A percentile compares a stretch with the other conserved stretches of the same genome.
These are phyloP conservation scores for Ogataea ramenticola DNA, from an alignment of 805 yeast species.

Conservation along the genomic window DNA sequence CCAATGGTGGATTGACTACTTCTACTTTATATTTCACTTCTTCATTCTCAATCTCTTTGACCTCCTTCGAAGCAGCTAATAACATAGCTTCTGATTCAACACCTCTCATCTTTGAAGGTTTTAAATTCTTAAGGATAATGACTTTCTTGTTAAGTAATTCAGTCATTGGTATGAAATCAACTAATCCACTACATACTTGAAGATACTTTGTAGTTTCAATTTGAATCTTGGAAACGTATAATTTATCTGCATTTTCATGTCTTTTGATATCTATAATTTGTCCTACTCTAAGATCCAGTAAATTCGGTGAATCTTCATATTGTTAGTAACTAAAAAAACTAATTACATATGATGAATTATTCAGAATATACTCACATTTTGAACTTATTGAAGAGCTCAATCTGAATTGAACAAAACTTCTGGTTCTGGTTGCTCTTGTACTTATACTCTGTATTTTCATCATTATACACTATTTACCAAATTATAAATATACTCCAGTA, in stretches of 20 bases:
- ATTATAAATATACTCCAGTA: too few relatives aligned
- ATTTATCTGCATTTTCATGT: conserved; percentile 53
- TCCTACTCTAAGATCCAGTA: conserved; percentile 36
- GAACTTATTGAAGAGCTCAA: background rate
- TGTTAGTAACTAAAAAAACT: background rate
- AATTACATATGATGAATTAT: background rate
- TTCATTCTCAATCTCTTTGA: background rate
- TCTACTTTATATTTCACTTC: conserved; percentile 28
- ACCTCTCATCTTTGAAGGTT: conserved; percentile 59
- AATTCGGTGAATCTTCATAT: conserved; percentile 18
- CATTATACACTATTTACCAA: too few relatives aligned
- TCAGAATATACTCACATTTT: background rate
- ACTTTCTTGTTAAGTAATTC: conserved; percentile 34
- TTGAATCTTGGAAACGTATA: conserved; percentile 48
- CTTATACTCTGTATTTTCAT: too few relatives aligned
- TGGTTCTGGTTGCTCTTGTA: too few relatives aligned
- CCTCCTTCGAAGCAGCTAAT: conserved; percentile 39
- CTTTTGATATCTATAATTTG: conserved; percentile 33
- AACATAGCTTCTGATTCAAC: conserved; percentile 58
- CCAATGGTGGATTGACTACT: conserved; percentile 38
- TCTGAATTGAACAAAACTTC: background rate
- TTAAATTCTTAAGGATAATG: conserved; percentile 50
- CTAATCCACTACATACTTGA: conserved; percentile 57
- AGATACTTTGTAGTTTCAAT: conserved; percentile 13
- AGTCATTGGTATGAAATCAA: conserved; percentile 32